Base-by-base conservation (phyloP, 2,329 filamentous ascomycete species). In the Botryotinia calthae region DNA sequence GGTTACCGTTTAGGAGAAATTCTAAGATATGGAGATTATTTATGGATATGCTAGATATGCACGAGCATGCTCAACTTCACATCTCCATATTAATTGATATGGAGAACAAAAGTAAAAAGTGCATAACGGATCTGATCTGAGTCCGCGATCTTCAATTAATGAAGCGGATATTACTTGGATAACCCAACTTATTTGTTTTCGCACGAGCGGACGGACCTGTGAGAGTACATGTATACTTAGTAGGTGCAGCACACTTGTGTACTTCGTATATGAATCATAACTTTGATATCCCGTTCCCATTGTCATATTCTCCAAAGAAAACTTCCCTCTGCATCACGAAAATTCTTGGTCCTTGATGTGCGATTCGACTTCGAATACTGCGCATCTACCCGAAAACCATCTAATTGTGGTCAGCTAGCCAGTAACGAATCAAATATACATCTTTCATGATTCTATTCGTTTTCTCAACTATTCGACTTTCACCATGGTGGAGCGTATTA, bases 361-460 rank as follows among this genome's bases (percentile, higher is more conserved):
- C 61, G 44, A 72, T 72, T 67, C 62, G 51, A 61, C 70, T 66
- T 66, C 69, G 69, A 71, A 42, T 58, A 66, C 18, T 66, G 34
- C 48, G 59, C 70, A 72, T n/a, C 22, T 72, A 67, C 40, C 59
- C 70, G 62, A 54, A 48, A 48, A 25, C 22, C 28, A 37, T 59
- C 37, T 22, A 66, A 58, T 66, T 9, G 44, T 51, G 51, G 40
- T 28, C 62, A 59, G 51, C 62, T 44, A 66, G 31, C 56, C 68
- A 51, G 37, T 37, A 54, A 59, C 51, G 62, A 54, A 5, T 20
- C 46, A 14, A 67, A 67, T n/a, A 31, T 9, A 20, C n/a, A 2
- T 67, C 62, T 48, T 46, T 40, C n/a, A 46, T 51, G 28, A 16
- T 68, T 44, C 62, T 31, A 59, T 61, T 72, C 63, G 51, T 31